Percentiles rank a stretch among this genome's conserved stretches.
Evolutionary conservation across 2,329 filamentous ascomycete species (phyloP).

Genomic region (Colletotrichum cereale): DNA sequence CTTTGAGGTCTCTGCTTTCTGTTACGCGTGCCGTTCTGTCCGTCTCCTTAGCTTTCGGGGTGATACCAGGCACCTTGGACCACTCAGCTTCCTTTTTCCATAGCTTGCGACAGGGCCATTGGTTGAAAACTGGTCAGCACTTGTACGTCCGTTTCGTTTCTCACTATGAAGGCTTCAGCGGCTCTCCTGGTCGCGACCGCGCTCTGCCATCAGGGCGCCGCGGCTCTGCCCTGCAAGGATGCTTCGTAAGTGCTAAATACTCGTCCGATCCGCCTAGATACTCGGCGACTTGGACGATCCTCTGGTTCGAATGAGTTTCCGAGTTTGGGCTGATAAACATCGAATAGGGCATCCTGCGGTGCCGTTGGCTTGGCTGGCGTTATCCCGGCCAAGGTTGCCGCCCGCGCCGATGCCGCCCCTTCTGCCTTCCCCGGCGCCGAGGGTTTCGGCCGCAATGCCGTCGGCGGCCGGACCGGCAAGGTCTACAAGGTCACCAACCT

Average conservation of each 20-base stretch:
- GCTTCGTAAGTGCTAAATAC: slow-evolving; percentile 24
- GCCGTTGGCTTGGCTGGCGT: slow-evolving; percentile 20
- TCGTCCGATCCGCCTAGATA: neutral
- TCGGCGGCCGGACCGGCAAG: slow-evolving; percentile 59
- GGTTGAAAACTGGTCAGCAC: slow-evolving; percentile 23
- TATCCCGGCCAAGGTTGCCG: slow-evolving; percentile 18
- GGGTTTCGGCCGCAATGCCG: slow-evolving; percentile 61
- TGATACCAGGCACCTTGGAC: neutral
- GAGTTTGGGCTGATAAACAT: neutral
- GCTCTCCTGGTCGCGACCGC: slow-evolving; percentile 24
- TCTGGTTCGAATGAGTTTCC: neutral
- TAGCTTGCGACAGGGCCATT: neutral
- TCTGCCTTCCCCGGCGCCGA: slow-evolving; percentile 64
- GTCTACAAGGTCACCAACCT: slow-evolving; percentile 64
- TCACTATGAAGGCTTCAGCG: slow-evolving; percentile 32
- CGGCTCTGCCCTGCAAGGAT: slow-evolving; percentile 27
- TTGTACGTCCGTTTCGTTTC: slow-evolving; percentile 19
- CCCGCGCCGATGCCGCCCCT: slow-evolving; percentile 20
- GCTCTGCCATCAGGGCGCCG: slow-evolving; percentile 16
- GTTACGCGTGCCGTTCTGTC: slow-evolving; percentile 9
- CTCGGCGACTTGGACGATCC: neutral
- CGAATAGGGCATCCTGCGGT: slow-evolving; percentile 18
- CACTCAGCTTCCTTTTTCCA: neutral
- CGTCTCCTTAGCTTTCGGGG: neutral
- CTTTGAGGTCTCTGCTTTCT: neutral